These are phyloP conservation scores for Xylaria sp. DNA, from an alignment of 2,329 filamentous ascomycete genomes.

Conservation along the genomic window DNA sequence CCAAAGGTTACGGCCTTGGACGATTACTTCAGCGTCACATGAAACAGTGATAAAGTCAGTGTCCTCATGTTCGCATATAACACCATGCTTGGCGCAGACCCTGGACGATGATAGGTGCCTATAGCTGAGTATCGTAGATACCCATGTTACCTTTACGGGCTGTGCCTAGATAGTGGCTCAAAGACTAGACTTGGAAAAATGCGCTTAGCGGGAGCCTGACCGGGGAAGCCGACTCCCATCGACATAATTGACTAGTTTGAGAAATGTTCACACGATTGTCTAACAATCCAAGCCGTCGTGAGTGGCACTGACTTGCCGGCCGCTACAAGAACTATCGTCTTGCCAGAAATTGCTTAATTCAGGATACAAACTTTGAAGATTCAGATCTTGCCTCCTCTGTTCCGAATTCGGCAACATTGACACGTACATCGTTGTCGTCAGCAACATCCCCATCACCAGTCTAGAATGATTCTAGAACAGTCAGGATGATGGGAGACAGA, in stretches of 20 bases:
- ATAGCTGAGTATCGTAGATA: background rate
- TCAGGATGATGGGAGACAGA: background rate
- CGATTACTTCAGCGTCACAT: background rate
- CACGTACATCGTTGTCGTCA: background rate
- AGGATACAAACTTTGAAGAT: background rate
- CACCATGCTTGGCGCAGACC: background rate
- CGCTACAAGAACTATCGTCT: background rate
- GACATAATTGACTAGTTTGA: too few species aligned
- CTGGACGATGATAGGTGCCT: background rate
- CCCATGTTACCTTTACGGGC: too few species aligned
- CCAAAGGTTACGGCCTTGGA: background rate
- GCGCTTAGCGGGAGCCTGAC: too few species aligned
- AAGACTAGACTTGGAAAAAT: too few species aligned
- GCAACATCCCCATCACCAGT: background rate
- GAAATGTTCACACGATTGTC: too few species aligned
- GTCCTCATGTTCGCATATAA: background rate
- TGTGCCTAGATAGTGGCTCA: too few species aligned
- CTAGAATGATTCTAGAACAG: background rate
- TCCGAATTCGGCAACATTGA: background rate
- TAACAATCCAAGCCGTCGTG: too few species aligned
- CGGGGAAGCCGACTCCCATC: too few species aligned
- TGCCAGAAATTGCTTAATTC: background rate
- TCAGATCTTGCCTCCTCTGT: background rate
- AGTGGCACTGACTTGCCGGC: background rate
- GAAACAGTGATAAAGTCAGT: background rate